Evolutionary conservation across 2,329 filamentous ascomycete species (phyloP).

Genomic region (Capronia coronata): DNA sequence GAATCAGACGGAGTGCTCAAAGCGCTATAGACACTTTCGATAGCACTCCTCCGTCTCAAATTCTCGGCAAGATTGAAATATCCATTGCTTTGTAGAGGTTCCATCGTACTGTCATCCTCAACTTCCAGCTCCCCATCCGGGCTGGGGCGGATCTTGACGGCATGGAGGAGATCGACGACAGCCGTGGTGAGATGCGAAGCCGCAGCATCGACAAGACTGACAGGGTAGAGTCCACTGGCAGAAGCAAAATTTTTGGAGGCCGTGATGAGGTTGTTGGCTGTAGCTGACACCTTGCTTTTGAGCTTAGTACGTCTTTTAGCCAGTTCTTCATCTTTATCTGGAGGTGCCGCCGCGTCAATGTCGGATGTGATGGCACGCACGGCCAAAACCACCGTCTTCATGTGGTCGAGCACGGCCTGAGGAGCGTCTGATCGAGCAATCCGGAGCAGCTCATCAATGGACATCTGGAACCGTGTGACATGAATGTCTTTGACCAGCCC

Average conservation of each 20-base stretch:
- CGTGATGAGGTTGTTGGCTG: slow-evolving; percentile 92
- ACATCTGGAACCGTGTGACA: slow-evolving; percentile 89
- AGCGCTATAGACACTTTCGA: slow-evolving; percentile 70
- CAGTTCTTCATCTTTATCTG: slow-evolving; percentile 47
- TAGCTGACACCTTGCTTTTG: slow-evolving; percentile 78
- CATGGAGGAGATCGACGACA: slow-evolving; percentile 75
- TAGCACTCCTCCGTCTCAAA: slow-evolving; percentile 48
- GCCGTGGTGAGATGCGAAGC: slow-evolving; percentile 82
- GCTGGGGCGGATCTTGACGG: slow-evolving; percentile 75
- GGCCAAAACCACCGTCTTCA: slow-evolving; percentile 77
- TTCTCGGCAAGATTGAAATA: slow-evolving; percentile 58
- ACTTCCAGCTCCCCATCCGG: slow-evolving; percentile 71
- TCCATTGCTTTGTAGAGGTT: slow-evolving; percentile 60
- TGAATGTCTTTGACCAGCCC: slow-evolving; percentile 86
- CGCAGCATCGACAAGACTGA: slow-evolving; percentile 89
- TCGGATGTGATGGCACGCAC: slow-evolving; percentile 82
- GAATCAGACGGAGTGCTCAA: slow-evolving; percentile 57
- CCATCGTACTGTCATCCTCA: slow-evolving; percentile 57
- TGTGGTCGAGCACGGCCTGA: slow-evolving; percentile 69
- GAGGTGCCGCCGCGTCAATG: slow-evolving; percentile 55
- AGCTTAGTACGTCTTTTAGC: slow-evolving; percentile 60
- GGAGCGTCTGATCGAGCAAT: slow-evolving; percentile 68
- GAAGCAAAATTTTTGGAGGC: slow-evolving; percentile 85
- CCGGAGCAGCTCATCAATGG: slow-evolving; percentile 83
- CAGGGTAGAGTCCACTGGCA: slow-evolving; percentile 76